Base-by-base conservation (phyloP, 306 rosid species). In the Crotalaria pallida region DNA sequence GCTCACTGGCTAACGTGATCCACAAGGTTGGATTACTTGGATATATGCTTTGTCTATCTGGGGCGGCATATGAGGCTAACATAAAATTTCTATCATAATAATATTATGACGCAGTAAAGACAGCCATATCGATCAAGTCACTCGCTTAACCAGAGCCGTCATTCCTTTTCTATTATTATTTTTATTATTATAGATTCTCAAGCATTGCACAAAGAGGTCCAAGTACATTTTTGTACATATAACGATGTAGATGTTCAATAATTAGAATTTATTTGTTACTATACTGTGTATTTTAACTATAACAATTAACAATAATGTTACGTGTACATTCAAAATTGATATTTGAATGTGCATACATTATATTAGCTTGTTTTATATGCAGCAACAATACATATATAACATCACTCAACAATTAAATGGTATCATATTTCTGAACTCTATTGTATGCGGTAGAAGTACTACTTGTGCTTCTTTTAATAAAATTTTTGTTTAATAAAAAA, bases 1-100 rank as follows among this genome's bases (percentile, higher is more conserved):
- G 41, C 13, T 59, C 6, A 0, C 27, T 31, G 4, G 34, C 49
- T 80, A 69, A 75, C 84, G 80, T 80, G 59, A 80, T 64, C 62
- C 73, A 55, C 80, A 74, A 74, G 80, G 69, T 47, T 62, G 26
- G 15, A 1, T 53, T 1, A n/a, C n/a, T n/a, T n/a, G n/a, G n/a
- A n/a, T n/a, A 5, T 52, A 33, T 41, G 47, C 47, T 41, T 10
- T 41, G 47, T 12, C 6, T 41, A 17, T 7, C 12, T 22, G 74
- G 50, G 59, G 31, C 41, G 65, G 52, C 78, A 65, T 34, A 64
- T 45, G 56, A 45, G 16, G 22, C 0, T 4, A 36, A 65, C 21
- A n/a, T 45, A 15, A 45, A 45, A n/a, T 45, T 44, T 41, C 16
- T 41, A 41, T 12, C 27, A 18, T 45, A n/a, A n/a, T n/a, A n/a